Evolutionary conservation across 2,329 filamentous ascomycete species (phyloP).

Genomic region (Cladosporium velox): DNA sequence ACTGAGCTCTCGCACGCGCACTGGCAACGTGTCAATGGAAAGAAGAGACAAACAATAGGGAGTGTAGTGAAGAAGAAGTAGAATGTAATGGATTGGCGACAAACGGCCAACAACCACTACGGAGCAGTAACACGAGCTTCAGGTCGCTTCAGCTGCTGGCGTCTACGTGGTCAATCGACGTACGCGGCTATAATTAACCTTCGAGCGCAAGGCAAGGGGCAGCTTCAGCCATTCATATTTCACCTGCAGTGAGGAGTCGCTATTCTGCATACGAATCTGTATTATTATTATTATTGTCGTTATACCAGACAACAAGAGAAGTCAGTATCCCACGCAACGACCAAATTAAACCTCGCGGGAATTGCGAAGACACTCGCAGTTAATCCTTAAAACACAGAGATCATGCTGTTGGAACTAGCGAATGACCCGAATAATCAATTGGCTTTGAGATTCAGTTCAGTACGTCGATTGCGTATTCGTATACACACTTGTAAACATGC

Average conservation of each 20-base stretch:
- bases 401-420: background rate
- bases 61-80: background rate
- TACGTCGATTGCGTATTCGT: background rate
- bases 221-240: background rate
- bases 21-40: background rate
- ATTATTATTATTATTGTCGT: background rate
- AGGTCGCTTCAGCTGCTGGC: slow-evolving; percentile 6
- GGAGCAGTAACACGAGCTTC: background rate
- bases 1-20: background rate
- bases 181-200: slow-evolving; percentile 13
- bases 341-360: background rate
- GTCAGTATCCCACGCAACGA: background rate
- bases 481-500: background rate
- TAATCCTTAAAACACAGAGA: background rate
- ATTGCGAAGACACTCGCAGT: no score
- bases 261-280: background rate
- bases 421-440: background rate
- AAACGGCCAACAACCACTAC: background rate
- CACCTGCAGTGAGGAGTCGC: background rate
- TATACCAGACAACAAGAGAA: background rate
- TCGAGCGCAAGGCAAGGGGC: background rate
- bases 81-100: background rate
- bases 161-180: slow-evolving; percentile 16
- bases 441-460: background rate
- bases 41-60: background rate